Base-by-base conservation (phyloP, 768 basidiomycete species). In the Leccinum variicolor region DNA sequence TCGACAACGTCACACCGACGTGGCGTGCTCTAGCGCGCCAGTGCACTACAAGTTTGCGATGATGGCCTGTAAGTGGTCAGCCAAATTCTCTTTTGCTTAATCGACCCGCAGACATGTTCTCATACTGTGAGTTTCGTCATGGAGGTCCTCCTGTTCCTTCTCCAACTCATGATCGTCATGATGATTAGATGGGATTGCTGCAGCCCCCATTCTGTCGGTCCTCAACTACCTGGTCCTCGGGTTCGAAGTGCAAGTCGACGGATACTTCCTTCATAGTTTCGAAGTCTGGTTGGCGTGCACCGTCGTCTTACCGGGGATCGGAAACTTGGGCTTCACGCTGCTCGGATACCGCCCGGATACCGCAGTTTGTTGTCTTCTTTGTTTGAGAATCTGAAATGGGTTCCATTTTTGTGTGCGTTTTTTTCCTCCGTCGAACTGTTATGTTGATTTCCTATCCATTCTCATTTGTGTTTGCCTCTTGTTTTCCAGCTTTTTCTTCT, bases 271-370 rank as follows among this genome's bases (percentile, higher is more conserved):
- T 70, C 87, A 86, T 70, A 82, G 81, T 63, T 90, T 90, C 74
- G 89, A 92, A 69, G 85, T 90, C 63, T 90, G 85, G 82, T 78
- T 91, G 29, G 88, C 90, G n/a, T 85, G 83, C 15, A 83, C 83
- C 1, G 81, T 88, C 3, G 85, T 91, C 21, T 91, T 91, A 70
- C 85, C 84, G 67, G 87, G 87, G 1, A 79, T 83, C 10, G 89
- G 89, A 0, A 91, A 83, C 52, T 50, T 90, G 11, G 88, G 87
- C 7, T 90, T 84, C 69, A 85, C 87, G 10, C 65, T 90, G n/a
- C 73, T 91, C 29, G 87, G 89, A 70, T 91, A 91, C 69, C 81
- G 89, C 25, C 75, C 8, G 89, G 88, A 29, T 70, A 78, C 17
- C 64, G 64, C 5, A 64, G 54, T 31, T 48, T 70, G 33, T 0